Evolutionary conservation across 805 yeast genomes (phyloP), one percentile per base, ranked within the genome.

Genomic region (Huiozyma naganishii): DNA sequence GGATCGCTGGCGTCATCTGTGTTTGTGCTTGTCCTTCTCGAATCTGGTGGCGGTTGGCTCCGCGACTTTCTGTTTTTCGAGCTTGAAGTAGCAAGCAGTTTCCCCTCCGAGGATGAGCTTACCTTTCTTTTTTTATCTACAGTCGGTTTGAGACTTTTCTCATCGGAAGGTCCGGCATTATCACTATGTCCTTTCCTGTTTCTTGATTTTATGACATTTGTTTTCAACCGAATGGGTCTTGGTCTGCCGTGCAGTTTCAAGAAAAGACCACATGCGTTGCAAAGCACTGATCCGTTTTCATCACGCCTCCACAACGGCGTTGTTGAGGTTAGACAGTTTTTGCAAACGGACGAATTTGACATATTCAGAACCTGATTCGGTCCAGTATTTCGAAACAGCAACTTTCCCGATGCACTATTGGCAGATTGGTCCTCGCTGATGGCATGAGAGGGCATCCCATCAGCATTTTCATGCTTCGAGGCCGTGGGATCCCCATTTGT

Each of bases 231-330:
- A 43, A 88, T 88, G 6, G 97, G 97, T 55, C 97, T 73, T 34
- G 95, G 86, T 43, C 95, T 76, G 27, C 96, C 95, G 59, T 89
- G 97, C 36, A 89, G 72, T 65, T 89, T 89, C 47, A 88, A 66
- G 56, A 87, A 87, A 41, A 87, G 69, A 0, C 96, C 96, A 68
- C 96, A 87, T 7, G 97, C 97, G 66, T 89, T 89, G 63, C 97
- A 89, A 40, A 89, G 71, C 32, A 89, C 95, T 54, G 80, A 82
- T 11, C 95, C 95, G 8, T 84, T 77, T 56, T 88, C 96, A 64
- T 89, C 96, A 50, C 97, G 72, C 64, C 97, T 74, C 97, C 97
- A 89, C 29, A 89, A 68, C 1, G 97, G 97, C 2, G 97, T 89
- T 1, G 92, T 89, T 46, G 87, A 83, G 1, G 97, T 89, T 55